phyloP scores from a whole-genome alignment of 768 basidiomycete species.

The Trametopsis cervina region DNA sequence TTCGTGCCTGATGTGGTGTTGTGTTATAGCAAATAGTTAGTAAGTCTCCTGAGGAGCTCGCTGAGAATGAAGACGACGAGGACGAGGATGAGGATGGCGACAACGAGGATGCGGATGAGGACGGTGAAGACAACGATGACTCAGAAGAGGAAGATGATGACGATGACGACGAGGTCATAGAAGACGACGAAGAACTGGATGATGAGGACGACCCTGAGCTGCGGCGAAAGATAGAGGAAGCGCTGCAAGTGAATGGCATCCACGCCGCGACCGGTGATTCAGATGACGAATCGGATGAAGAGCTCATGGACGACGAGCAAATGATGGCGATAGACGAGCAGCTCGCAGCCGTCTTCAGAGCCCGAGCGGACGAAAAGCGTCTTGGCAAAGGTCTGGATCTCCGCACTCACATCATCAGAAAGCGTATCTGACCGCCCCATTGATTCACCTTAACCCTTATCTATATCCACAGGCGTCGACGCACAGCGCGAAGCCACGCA shows the following conservation, averaged over 20 bases:
- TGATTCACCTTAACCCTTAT: conserved; percentile 6
- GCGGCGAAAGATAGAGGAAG: conserved; percentile 60
- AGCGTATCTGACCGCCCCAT: no score
- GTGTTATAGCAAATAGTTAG: conserved; percentile 73
- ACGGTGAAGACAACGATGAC: conserved; percentile 31
- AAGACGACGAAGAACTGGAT: conserved; percentile 33
- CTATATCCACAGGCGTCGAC: conserved; percentile 51
- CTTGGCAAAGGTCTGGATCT: conserved; percentile 49
- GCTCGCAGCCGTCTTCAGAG: conserved; percentile 79
- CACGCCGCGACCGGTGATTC: conserved; percentile 49
- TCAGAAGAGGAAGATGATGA: conserved; percentile 27
- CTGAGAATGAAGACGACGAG: conserved; percentile 25
- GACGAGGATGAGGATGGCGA: conserved; percentile 24
- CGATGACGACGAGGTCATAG: conserved; percentile 29
- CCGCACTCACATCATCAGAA: background rate
- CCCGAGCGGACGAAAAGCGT: conserved; percentile 54
- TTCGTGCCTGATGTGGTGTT: conserved; percentile 3
- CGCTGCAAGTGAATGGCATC: conserved; percentile 51
- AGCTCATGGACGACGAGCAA: conserved; percentile 91
- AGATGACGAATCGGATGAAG: conserved; percentile 53
- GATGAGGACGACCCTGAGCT: conserved; percentile 56
- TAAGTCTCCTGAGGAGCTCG: conserved; percentile 51
- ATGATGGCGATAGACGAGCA: conserved; percentile 97
- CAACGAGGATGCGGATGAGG: conserved; percentile 24
- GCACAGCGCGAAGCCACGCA: conserved; percentile 86